Evolutionary conservation across 2,329 filamentous ascomycete species (phyloP).

Genomic region (Colletotrichum plurivorum): DNA sequence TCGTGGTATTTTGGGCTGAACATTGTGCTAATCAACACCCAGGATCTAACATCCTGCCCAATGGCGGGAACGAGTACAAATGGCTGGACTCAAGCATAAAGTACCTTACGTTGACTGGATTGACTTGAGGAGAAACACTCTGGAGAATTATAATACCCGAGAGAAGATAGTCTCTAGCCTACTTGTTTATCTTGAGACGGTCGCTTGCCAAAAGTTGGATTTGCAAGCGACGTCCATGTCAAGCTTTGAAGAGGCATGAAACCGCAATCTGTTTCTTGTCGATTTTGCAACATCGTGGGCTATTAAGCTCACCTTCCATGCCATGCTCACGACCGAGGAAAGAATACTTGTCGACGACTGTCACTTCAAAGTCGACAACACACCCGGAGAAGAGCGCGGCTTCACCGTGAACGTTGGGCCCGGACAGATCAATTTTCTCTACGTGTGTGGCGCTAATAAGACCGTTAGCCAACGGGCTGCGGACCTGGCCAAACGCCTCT

Average conservation of each 20-base stretch:
- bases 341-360: not conserved
- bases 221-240: not conserved
- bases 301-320: not conserved
- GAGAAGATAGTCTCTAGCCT: not conserved
- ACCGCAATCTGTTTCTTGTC: conserved; percentile 19
- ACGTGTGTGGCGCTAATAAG: accelerated
- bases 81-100: not conserved
- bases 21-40: not conserved
- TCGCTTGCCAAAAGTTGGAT: not conserved
- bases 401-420: not conserved
- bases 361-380: not conserved
- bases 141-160: not conserved
- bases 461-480: not conserved
- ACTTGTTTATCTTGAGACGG: conserved; percentile 12
- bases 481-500: not conserved
- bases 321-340: not conserved
- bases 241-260: not conserved
- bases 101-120: conserved; percentile 24
- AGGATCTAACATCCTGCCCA: conserved; percentile 9
- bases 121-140: no score
- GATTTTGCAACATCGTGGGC: not conserved
- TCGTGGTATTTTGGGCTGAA: no score
- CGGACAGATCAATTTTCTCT: not conserved
- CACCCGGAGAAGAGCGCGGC: not conserved
- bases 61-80: conserved; percentile 2